Percentiles rank a stretch among this genome's conserved stretches.
Evolutionary conservation across 2,329 filamentous ascomycete species (phyloP).

Genomic region (Mycosphaerella arachidis): DNA sequence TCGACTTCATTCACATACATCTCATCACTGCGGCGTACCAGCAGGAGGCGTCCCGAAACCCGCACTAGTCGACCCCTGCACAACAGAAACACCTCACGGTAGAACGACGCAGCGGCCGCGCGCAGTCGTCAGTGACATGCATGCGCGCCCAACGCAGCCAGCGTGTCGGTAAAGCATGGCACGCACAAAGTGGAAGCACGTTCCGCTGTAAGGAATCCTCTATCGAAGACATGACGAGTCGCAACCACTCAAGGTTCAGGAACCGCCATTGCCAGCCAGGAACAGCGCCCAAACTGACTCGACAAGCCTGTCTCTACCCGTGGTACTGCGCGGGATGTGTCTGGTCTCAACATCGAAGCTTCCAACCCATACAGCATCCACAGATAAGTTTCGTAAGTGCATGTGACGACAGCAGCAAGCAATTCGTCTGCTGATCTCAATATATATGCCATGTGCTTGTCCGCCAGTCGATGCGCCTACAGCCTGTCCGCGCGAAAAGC

Average conservation of each 20-base stretch:
- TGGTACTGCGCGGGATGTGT: neutral
- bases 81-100: neutral
- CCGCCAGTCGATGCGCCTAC: neutral
- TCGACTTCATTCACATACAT: neutral
- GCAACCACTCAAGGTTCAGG: neutral
- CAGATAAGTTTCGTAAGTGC: neutral
- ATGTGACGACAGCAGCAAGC: neutral
- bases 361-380: neutral
- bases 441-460: neutral
- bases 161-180: neutral
- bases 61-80: neutral
- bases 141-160: neutral
- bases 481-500: neutral
- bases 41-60: neutral
- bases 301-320: neutral
- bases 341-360: neutral
- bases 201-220: neutral
- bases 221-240: neutral
- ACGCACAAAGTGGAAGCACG: neutral
- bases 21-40: neutral
- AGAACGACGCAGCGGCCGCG: neutral
- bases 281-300: neutral
- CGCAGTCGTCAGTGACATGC: neutral
- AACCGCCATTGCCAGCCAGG: neutral
- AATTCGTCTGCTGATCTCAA: neutral